These are phyloP conservation scores for Penicillium robsamsonii DNA, from an alignment of 495 filamentous ascomycete genomes.

Conservation along the genomic window DNA sequence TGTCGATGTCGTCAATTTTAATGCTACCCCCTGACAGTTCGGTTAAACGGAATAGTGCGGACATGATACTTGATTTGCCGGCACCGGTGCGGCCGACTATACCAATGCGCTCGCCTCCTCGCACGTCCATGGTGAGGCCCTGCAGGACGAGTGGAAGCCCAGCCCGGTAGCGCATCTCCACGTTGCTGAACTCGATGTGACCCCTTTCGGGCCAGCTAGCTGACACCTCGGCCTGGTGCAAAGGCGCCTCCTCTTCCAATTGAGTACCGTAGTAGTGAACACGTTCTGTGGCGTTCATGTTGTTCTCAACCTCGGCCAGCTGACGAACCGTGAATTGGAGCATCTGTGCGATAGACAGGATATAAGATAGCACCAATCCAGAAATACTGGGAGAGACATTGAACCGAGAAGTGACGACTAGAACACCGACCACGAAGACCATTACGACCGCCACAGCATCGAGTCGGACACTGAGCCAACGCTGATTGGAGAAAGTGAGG, in stretches of 20 bases:
- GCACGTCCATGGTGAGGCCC: conserved; percentile 71
- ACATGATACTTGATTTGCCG: conserved; percentile 94
- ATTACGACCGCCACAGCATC: conserved; percentile 78
- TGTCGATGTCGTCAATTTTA: conserved; percentile 87
- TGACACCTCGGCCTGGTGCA: conserved; percentile 65
- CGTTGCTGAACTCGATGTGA: conserved; percentile 78
- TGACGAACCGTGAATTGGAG: conserved; percentile 93
- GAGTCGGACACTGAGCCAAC: conserved; percentile 83
- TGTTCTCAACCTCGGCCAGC: conserved; percentile 93
- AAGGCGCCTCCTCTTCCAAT: conserved; percentile 83
- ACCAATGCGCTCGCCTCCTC: conserved; percentile 85
- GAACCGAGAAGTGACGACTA: conserved; percentile 94
- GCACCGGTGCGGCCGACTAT: conserved; percentile 93
- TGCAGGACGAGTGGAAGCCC: conserved; percentile 82
- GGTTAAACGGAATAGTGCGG: conserved; percentile 83
- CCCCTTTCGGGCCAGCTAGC: conserved; percentile 79
- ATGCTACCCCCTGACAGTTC: conserved; percentile 83
- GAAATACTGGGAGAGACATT: conserved; percentile 77
- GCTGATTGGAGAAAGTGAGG: conserved; percentile 88
- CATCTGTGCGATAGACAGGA: conserved; percentile 92
- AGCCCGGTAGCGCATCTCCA: conserved; percentile 86
- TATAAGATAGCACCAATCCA: conserved; percentile 87
- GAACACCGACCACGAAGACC: conserved; percentile 82
- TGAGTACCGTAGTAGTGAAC: conserved; percentile 87
- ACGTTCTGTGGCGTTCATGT: conserved; percentile 94